Percentiles rank a stretch among this genome's conserved stretches.
Evolutionary conservation across 441 rosid species (phyloP).

Genomic region (Erodium texanum): DNA sequence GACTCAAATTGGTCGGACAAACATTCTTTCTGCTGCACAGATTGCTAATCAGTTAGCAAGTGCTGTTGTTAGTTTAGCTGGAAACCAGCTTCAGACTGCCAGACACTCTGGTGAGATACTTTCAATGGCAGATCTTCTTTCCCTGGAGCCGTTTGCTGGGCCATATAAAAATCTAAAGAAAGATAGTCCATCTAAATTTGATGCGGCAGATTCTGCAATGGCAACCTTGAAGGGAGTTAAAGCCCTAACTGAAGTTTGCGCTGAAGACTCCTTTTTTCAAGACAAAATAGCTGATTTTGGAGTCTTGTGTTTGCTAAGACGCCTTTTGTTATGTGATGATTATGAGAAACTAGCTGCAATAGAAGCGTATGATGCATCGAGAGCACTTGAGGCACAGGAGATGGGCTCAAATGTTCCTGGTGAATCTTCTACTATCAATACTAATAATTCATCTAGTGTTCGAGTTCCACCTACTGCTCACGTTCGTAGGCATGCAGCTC

Average conservation of each 20-base stretch:
- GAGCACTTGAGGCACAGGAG: slow-evolving; percentile 55
- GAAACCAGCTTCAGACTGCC: slow-evolving; percentile 20
- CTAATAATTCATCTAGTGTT: slow-evolving; percentile 49
- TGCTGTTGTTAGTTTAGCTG: too few species aligned
- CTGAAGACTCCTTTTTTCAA: slow-evolving; percentile 59
- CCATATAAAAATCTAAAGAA: slow-evolving; percentile 62
- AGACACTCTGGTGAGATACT: slow-evolving; percentile 44
- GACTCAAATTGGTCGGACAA: slow-evolving; percentile 60
- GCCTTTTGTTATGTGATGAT: slow-evolving; percentile 76
- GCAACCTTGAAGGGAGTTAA: slow-evolving; percentile 84
- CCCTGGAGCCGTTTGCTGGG: slow-evolving; percentile 13
- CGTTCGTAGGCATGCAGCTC: slow-evolving; percentile 89
- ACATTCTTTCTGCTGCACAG: too few species aligned
- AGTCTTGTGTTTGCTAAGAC: slow-evolving; percentile 72
- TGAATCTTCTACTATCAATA: slow-evolving; percentile 34
- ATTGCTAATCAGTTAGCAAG: too few species aligned
- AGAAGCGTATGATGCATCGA: slow-evolving; percentile 92
- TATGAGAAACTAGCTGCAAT: slow-evolving; percentile 82
- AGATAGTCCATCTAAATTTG: slow-evolving; percentile 47
- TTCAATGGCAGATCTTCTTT: slow-evolving; percentile 51
- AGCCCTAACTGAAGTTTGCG: slow-evolving; percentile 74
- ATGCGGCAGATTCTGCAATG: slow-evolving; percentile 80
- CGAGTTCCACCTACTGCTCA: slow-evolving; percentile 88
- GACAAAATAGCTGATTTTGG: slow-evolving; percentile 59
- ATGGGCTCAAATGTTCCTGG: slow-evolving; percentile 31